Evolutionary conservation across 106 monocot species (phyloP).

Genomic region (Xerophyta viscosa): DNA sequence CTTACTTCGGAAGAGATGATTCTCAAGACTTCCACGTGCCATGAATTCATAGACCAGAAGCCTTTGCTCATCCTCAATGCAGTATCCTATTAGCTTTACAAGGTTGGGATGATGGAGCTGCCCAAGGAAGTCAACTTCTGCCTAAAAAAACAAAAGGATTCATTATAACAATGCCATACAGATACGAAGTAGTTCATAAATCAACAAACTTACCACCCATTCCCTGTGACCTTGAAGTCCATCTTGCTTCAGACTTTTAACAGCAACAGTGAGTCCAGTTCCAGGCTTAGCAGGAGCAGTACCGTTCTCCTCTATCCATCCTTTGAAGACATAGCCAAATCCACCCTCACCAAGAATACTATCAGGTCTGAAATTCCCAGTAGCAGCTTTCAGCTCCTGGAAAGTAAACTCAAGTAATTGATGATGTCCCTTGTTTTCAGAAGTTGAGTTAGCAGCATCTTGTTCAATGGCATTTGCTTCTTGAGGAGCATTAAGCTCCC

Average conservation of each 20-base stretch:
- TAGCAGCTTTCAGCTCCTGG: conserved; percentile 83
- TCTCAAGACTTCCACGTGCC: conserved; percentile 88
- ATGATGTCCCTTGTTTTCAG: conserved; percentile 15
- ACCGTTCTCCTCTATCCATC: conserved; percentile 85
- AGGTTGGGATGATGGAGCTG: conserved; percentile 83
- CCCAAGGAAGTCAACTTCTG: conserved; percentile 84
- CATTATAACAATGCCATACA: conserved; percentile 1
- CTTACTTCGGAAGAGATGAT: conserved; percentile 90
- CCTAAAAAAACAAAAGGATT: conserved; percentile 25
- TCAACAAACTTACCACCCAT: conserved; percentile 67
- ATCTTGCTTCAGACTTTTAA: conserved; percentile 78
- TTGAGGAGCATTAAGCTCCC: conserved; percentile 38
- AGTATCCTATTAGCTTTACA: conserved; percentile 90
- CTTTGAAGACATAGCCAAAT: conserved; percentile 92
- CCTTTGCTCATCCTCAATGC: conserved; percentile 82
- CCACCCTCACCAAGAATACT: conserved; percentile 95
- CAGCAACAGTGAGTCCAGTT: conserved; percentile 82
- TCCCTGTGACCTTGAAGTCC: conserved; percentile 91
- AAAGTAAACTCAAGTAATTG: conserved; percentile 71
- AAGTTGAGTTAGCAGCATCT: conserved; percentile 19
- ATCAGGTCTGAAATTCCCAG: conserved; percentile 90
- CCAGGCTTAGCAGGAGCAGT: conserved; percentile 93
- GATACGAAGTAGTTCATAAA: neutral
- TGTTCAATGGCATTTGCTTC: conserved; percentile 27
- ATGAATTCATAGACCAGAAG: conserved; percentile 92